Conservation (phyloP, 2,329 filamentous ascomycete genomes). For the Bipolaris gigantea region DNA sequence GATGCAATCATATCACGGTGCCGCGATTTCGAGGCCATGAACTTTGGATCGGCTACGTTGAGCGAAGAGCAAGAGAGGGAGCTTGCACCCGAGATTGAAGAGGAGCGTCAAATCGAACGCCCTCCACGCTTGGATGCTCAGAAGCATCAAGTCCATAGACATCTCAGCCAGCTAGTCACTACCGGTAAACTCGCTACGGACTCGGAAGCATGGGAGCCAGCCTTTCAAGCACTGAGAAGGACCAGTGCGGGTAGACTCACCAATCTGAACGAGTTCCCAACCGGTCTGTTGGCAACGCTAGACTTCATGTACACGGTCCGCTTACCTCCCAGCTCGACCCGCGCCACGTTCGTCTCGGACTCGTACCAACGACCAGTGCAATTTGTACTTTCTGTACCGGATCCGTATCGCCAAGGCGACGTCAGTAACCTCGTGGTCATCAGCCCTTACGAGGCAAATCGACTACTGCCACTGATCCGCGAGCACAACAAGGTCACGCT, state of each 20-base stretch:
- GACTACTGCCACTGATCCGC: slow-evolving; percentile 49
- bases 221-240: slow-evolving; percentile 50
- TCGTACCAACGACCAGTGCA: slow-evolving; percentile 57
- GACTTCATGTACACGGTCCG: slow-evolving; percentile 57
- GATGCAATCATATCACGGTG: slow-evolving; percentile 24
- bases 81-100: slow-evolving; percentile 64
- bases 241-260: slow-evolving; percentile 49
- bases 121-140: slow-evolving; percentile 48
- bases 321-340: slow-evolving; percentile 4
- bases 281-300: slow-evolving; percentile 50
- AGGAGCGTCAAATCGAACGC: slow-evolving; percentile 59
- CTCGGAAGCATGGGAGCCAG: slow-evolving; percentile 47
- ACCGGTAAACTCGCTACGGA: slow-evolving; percentile 37
- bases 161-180: slow-evolving; percentile 48
- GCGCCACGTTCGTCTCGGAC: background rate
- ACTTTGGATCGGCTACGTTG: slow-evolving; percentile 46
- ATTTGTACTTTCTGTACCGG: slow-evolving; percentile 52
- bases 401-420: background rate
- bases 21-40: slow-evolving; percentile 29
- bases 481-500: slow-evolving; percentile 45
- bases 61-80: slow-evolving; percentile 72
- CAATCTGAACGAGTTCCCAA: slow-evolving; percentile 43
- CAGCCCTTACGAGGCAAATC: slow-evolving; percentile 63
- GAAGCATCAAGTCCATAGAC: slow-evolving; percentile 49
- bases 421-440: slow-evolving; percentile 54